These are phyloP conservation scores for Cystobasidium tubakii DNA, from an alignment of 768 basidiomycete genomes.

Conservation along the genomic window DNA sequence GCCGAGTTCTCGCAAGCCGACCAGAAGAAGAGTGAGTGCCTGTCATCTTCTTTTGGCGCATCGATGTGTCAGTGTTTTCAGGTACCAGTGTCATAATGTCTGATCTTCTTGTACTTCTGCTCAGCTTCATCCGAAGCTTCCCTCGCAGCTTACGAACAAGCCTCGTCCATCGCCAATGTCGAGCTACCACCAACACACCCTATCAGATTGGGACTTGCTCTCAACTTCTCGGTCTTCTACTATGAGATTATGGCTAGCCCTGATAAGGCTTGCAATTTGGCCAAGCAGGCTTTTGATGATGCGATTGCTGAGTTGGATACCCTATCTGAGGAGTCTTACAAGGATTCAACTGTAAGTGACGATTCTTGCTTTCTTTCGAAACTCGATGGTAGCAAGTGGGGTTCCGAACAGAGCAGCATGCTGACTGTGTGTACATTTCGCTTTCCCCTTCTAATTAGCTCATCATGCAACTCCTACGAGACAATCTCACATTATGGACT, in stretches of 20 bases:
- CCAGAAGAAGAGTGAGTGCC: slow-evolving; percentile 65
- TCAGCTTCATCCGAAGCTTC: slow-evolving; percentile 78
- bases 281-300: slow-evolving; percentile 67
- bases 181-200: slow-evolving; percentile 91
- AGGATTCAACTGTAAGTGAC: slow-evolving; percentile 81
- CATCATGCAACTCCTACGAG: slow-evolving; percentile 72
- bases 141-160: slow-evolving; percentile 91
- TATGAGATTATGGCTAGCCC: slow-evolving; percentile 98
- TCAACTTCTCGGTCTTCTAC: slow-evolving; percentile 99
- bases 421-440: neutral
- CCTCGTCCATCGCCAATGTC: slow-evolving; percentile 89
- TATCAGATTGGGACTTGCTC: slow-evolving; percentile 93
- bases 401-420: no score
- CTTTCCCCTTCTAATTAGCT: slow-evolving; percentile 1
- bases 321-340: slow-evolving; percentile 96
- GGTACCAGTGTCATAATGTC: neutral
- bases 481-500: slow-evolving; percentile 69
- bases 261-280: slow-evolving; percentile 94
- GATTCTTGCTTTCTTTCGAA: no score
- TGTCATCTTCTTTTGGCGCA: neutral
- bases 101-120: neutral
- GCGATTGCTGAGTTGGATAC: slow-evolving; percentile 99
- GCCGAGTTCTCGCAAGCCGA: slow-evolving; percentile 97
- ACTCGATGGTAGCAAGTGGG: no score
- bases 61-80: neutral